phyloP scores from a whole-genome alignment of 2,329 filamentous ascomycete species.

The Claviceps cyperi region DNA sequence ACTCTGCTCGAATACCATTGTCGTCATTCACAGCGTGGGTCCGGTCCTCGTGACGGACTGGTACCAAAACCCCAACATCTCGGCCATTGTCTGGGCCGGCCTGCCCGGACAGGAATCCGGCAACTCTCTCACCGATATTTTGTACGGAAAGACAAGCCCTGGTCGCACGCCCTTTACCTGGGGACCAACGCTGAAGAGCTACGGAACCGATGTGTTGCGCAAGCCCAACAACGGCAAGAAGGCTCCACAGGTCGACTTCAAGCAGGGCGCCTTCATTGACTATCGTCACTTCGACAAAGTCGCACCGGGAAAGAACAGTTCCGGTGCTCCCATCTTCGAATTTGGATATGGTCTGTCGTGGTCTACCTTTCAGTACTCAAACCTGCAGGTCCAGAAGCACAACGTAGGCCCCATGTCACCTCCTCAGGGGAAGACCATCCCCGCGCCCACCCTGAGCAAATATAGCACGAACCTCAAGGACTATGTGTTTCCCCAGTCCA shows the following conservation, averaged over 20 bases:
- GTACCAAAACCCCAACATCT: constrained; percentile 63
- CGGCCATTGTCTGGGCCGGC: constrained; percentile 71
- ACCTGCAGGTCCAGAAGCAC: constrained; percentile 42
- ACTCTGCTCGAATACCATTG: constrained; percentile 74
- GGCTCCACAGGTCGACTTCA: constrained; percentile 59
- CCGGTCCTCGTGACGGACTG: constrained; percentile 64
- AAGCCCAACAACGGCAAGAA: constrained; percentile 51
- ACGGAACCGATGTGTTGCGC: constrained; percentile 53
- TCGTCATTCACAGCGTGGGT: constrained; percentile 77
- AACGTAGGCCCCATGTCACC: constrained; percentile 39
- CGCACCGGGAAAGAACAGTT: constrained; percentile 19
- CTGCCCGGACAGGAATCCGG: constrained; percentile 74
- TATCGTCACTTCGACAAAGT: constrained; percentile 49
- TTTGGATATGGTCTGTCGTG: constrained; percentile 74
- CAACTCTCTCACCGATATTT: constrained; percentile 64
- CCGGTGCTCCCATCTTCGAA: constrained; percentile 53
- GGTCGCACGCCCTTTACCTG: constrained; percentile 72
- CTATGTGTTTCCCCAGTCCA: constrained; percentile 51
- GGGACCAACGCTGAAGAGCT: constrained; percentile 51
- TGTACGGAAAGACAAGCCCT: constrained; percentile 70
- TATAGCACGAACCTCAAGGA: constrained; percentile 46
- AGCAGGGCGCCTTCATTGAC: constrained; percentile 70
- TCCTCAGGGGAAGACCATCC: constrained; percentile 43
- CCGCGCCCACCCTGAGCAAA: constrained; percentile 51
- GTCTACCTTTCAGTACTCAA: constrained; percentile 63